Evolutionary conservation across 2,329 filamentous ascomycete genomes (phyloP).

Genomic region (Fusarium stilboides): DNA sequence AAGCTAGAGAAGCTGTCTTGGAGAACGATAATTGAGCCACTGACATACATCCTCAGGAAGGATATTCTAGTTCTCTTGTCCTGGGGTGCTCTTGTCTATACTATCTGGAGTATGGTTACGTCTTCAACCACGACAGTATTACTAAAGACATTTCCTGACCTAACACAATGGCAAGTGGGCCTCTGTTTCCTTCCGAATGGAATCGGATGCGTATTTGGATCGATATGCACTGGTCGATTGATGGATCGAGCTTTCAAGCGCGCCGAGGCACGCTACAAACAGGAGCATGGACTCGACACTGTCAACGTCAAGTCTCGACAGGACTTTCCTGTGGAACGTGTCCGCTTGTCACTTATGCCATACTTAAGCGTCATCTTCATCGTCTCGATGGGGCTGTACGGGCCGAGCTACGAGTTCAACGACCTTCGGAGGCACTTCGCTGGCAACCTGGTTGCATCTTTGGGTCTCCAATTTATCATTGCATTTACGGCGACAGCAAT

Average conservation of each 20-base stretch:
- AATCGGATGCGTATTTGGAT: conserved; percentile 2
- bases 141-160: conserved; percentile 50
- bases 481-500: conserved; percentile 8
- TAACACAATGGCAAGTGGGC: conserved; percentile 31
- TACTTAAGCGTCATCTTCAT: conserved; percentile 2
- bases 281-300: background rate
- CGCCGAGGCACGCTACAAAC: background rate
- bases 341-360: background rate
- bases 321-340: background rate
- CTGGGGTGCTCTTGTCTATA: conserved; percentile 56
- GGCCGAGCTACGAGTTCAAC: conserved; percentile 7
- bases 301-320: background rate
- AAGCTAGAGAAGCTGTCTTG: conserved; percentile 3
- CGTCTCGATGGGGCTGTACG: conserved; percentile 3
- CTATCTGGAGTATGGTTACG: conserved; percentile 64
- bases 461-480: conserved; percentile 7
- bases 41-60: conserved; percentile 51
- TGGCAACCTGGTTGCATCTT: background rate
- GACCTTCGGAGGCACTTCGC: conserved; percentile 8
- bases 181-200: conserved; percentile 34
- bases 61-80: conserved; percentile 61
- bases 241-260: conserved; percentile 15
- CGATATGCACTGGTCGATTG: conserved; percentile 1
- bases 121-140: conserved; percentile 28
- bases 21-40: background rate